Conservation (phyloP, 805 yeast genomes). For the Scheffersomyces coipomensis region DNA sequence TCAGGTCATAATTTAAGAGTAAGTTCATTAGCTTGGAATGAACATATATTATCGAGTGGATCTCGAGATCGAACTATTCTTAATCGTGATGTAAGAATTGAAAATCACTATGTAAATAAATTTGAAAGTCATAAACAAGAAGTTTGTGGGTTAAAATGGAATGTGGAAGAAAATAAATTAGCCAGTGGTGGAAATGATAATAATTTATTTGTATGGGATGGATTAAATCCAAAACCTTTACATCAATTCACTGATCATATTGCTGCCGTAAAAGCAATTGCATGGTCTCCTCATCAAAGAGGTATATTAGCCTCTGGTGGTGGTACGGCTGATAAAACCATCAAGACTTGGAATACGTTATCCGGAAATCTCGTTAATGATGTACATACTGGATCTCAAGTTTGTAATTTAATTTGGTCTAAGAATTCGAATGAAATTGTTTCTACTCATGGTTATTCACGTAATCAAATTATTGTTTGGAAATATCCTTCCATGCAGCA, state of each 20-base stretch:
- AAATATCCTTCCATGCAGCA: constrained; percentile 91
- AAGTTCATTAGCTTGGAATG: constrained; percentile 91
- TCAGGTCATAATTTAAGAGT: constrained; percentile 86
- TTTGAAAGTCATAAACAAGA: constrained; percentile 84
- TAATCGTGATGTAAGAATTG: constrained; percentile 88
- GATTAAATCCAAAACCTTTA: constrained; percentile 63
- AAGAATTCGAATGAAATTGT: constrained; percentile 88
- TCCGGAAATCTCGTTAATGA: constrained; percentile 73
- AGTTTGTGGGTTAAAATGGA: constrained; percentile 96
- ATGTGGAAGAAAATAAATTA: constrained; percentile 81
- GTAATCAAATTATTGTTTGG: constrained; percentile 92
- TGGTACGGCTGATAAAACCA: constrained; percentile 89
- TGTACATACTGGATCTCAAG: constrained; percentile 95
- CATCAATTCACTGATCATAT: constrained; percentile 77
- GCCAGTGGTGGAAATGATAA: constrained; percentile 98
- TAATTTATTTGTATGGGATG: constrained; percentile 84
- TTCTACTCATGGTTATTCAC: constrained; percentile 91
- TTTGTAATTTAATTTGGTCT: constrained; percentile 93
- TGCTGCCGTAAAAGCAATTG: constrained; percentile 95
- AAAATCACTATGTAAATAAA: constrained; percentile 74
- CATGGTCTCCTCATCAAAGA: constrained; percentile 97
- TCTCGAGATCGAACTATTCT: constrained; percentile 80
- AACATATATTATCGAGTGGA: constrained; percentile 84
- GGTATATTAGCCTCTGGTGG: constrained; percentile 95
- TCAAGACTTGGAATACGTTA: constrained; percentile 89